These are phyloP conservation scores for Microbotryomycetes sp. DNA, from an alignment of 1,284 basidiomycete species.

Conservation along the genomic window DNA sequence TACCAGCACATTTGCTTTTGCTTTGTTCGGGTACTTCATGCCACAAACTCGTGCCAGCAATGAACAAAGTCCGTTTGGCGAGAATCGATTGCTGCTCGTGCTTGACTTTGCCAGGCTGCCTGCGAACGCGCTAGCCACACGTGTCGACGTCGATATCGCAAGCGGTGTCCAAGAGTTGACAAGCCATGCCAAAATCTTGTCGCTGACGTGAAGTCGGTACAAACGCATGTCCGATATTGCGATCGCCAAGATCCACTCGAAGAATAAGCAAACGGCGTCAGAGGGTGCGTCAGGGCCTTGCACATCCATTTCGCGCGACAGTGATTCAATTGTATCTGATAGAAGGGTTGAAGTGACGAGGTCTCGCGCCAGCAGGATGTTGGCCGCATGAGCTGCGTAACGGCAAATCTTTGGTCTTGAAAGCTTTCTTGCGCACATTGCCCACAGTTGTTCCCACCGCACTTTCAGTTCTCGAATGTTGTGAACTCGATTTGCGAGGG, in stretches of 20 bases:
- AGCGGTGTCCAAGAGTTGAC: conserved; percentile 62
- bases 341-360: conserved; percentile 55
- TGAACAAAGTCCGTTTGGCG: conserved; percentile 56
- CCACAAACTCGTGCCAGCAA: conserved; percentile 53
- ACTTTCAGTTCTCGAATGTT: background rate
- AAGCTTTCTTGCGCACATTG: conserved; percentile 66
- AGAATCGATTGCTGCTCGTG: conserved; percentile 48
- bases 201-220: conserved; percentile 71
- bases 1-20: conserved; percentile 15
- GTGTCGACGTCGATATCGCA: too few relatives aligned
- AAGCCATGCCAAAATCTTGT: conserved; percentile 76
- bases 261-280: conserved; percentile 78
- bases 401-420: conserved; percentile 62
- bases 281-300: conserved; percentile 77
- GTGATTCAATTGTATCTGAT: conserved; percentile 61
- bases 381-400: conserved; percentile 69
- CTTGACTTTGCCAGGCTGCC: background rate
- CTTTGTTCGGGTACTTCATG: conserved; percentile 4
- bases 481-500: conserved; percentile 44
- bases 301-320: conserved; percentile 72
- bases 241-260: conserved; percentile 58
- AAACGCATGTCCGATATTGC: conserved; percentile 70
- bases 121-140: too few relatives aligned
- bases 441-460: conserved; percentile 73
- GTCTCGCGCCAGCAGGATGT: conserved; percentile 45